Conservation (phyloP, 305 asterid genomes). For the Andrographis paniculata region DNA sequence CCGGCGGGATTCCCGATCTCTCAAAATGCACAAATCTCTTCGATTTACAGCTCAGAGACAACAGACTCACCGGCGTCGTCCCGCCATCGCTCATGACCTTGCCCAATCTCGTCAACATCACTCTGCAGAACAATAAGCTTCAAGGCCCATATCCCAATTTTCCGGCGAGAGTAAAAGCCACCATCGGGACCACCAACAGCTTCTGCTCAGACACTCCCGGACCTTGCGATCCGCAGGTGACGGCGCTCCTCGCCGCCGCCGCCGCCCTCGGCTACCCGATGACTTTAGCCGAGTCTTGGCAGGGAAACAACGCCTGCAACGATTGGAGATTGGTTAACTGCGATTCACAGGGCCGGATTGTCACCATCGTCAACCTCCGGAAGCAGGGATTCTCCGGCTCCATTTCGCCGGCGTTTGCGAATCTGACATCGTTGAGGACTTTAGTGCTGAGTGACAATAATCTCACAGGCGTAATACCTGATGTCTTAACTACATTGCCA, state of each 20-base stretch:
- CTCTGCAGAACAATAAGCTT: conserved; percentile 61
- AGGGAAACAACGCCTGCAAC: conserved; percentile 60
- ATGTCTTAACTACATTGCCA: conserved; percentile 46
- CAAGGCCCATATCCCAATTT: conserved; percentile 83
- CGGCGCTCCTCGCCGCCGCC: conserved; percentile 63
- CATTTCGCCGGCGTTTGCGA: conserved; percentile 68
- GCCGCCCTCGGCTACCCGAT: conserved; percentile 65
- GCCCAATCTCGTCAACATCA: conserved; percentile 42
- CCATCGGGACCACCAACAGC: conserved; percentile 42
- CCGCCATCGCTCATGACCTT: conserved; percentile 47
- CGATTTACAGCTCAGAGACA: conserved; percentile 86
- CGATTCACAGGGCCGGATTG: conserved; percentile 52
- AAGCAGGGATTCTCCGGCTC: conserved; percentile 52
- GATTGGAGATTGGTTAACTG: conserved; percentile 57
- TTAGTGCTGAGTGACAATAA: conserved; percentile 60
- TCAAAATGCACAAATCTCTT: conserved; percentile 52
- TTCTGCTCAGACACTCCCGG: conserved; percentile 61
- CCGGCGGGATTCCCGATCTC: conserved; percentile 80
- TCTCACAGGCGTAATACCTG: conserved; percentile 65
- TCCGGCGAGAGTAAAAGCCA: conserved; percentile 16
- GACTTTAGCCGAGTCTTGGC: conserved; percentile 68
- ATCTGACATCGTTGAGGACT: conserved; percentile 61
- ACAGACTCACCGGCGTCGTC: conserved; percentile 61
- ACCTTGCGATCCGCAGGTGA: conserved; percentile 82
- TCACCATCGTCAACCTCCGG: conserved; percentile 43